Evolutionary conservation across 345 rosid genomes (phyloP).

Genomic region (Firmiana major): DNA sequence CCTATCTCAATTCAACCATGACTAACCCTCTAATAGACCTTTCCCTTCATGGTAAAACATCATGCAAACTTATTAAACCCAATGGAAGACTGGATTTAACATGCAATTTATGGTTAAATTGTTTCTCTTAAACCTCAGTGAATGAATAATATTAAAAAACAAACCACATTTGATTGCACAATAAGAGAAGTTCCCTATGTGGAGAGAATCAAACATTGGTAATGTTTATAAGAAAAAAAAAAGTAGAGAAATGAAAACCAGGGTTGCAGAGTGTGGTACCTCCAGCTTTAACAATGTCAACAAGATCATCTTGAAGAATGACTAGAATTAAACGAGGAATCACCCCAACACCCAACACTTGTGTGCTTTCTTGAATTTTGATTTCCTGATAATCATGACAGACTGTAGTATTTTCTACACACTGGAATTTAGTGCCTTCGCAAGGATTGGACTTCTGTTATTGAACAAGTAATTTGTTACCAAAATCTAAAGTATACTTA

Average conservation of each 20-base stretch:
- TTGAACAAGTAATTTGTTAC: constrained; percentile 12
- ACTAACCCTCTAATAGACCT: background rate
- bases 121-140: background rate
- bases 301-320: constrained; percentile 86
- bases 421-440: constrained; percentile 72
- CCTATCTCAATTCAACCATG: background rate
- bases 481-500: background rate
- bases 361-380: constrained; percentile 93
- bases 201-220: background rate
- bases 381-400: constrained; percentile 95
- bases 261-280: constrained; percentile 43
- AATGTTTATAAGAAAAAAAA: background rate
- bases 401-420: constrained; percentile 56
- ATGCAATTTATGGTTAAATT: background rate
- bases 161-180: background rate
- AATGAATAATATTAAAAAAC: background rate
- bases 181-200: background rate
- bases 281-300: constrained; percentile 93
- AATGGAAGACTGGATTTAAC: background rate
- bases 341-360: constrained; percentile 87
- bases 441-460: constrained; percentile 66
- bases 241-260: background rate
- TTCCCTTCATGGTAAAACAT: background rate
- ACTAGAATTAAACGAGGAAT: constrained; percentile 87
- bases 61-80: background rate